Evolutionary conservation across 2,329 filamentous ascomycete genomes (phyloP).

Genomic region (Fusarium subglutinans): DNA sequence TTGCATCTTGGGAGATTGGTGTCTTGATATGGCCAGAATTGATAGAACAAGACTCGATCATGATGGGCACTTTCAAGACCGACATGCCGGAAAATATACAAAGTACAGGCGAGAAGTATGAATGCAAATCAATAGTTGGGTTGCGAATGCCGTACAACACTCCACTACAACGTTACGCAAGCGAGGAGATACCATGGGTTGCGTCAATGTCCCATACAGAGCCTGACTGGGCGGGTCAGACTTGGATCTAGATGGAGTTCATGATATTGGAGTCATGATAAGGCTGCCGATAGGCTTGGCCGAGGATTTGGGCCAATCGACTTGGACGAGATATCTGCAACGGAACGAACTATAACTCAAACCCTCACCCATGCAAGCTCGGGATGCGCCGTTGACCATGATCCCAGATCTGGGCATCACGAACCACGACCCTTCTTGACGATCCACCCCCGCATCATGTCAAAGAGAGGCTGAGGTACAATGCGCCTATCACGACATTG

Average conservation of each 20-base stretch:
- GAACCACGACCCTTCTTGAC: constrained; percentile 15
- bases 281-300: neutral
- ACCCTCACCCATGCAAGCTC: constrained; percentile 8
- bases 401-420: constrained; percentile 3
- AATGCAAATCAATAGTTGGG: constrained; percentile 62
- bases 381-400: neutral
- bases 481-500: constrained; percentile 5
- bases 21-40: constrained; percentile 82
- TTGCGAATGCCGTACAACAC: constrained; percentile 85
- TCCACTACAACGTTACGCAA: constrained; percentile 73
- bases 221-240: constrained; percentile 67
- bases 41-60: constrained; percentile 59
- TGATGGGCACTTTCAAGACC: constrained; percentile 74
- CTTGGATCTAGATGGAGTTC: constrained; percentile 45
- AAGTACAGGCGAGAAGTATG: constrained; percentile 33
- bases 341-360: neutral
- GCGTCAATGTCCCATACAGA: constrained; percentile 67
- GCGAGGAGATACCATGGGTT: constrained; percentile 79
- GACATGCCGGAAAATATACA: constrained; percentile 59
- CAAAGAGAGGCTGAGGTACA: constrained; percentile 13
- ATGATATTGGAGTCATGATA: constrained; percentile 21
- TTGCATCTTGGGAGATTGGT: constrained; percentile 86
- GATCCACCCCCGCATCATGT: constrained; percentile 40
- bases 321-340: constrained; percentile 10
- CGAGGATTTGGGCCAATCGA: constrained; percentile 19